These are phyloP conservation scores for Coffea eugenioides DNA, from an alignment of 257 asterid genomes.

Conservation along the genomic window DNA sequence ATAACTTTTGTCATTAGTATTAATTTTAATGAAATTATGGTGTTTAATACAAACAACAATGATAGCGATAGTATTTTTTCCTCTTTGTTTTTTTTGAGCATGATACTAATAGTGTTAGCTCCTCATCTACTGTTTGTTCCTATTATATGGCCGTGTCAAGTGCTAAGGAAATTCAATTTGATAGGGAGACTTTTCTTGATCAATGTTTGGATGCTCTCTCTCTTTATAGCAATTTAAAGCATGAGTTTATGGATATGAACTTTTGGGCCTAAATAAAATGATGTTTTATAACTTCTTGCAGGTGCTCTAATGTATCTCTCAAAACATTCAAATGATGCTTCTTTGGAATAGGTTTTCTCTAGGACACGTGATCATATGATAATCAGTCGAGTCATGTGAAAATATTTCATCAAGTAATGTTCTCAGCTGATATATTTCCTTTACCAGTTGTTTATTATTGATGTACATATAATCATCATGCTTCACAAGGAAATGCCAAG, in stretches of 20 bases:
- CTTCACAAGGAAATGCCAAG: too few relatives aligned
- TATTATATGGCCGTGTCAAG: constrained; percentile 37
- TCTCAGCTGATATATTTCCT: too few relatives aligned
- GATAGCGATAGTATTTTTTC: not conserved
- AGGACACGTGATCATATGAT: not conserved
- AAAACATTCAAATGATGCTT: not conserved
- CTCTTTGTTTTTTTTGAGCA: not conserved
- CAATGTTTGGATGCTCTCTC: constrained; percentile 72
- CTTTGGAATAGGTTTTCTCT: not conserved
- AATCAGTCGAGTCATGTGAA: too few relatives aligned
- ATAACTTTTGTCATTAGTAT: not conserved
- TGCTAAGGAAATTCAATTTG: constrained; percentile 56
- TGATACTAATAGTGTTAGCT: constrained; percentile 70
- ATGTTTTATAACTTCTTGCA: not conserved
- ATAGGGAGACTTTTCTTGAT: constrained; percentile 67
- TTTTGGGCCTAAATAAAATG: not conserved
- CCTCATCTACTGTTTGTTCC: constrained; percentile 55
- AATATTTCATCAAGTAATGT: too few relatives aligned
- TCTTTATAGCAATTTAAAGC: constrained; percentile 31
- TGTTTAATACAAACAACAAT: too few relatives aligned
- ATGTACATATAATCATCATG: too few relatives aligned
- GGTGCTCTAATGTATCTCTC: not conserved
- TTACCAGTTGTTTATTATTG: too few relatives aligned
- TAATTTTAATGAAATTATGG: too few relatives aligned
- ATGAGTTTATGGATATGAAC: constrained; percentile 69